Percentiles rank a stretch among this genome's conserved stretches.
Evolutionary conservation across 1,284 basidiomycete species (phyloP).

Genomic region (Malassezia sp.): DNA sequence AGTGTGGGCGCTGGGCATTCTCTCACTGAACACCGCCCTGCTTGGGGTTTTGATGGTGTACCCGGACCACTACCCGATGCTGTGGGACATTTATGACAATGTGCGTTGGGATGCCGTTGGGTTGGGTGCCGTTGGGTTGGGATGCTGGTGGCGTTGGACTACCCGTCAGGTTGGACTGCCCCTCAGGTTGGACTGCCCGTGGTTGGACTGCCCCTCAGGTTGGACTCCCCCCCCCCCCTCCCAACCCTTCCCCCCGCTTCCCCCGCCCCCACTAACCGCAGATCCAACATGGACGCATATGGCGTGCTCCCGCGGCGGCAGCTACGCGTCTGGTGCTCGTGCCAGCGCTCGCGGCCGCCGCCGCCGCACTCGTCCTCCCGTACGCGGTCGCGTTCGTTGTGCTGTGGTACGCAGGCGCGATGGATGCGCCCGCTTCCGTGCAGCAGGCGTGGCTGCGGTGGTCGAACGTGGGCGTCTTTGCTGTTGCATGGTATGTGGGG

Average conservation of each 20-base stretch:
- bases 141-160: too few species aligned
- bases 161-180: too few species aligned
- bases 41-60: slow-evolving; percentile 2
- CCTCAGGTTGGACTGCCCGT: too few species aligned
- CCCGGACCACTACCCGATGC: slow-evolving; percentile 6
- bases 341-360: not conserved
- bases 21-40: slow-evolving; percentile 16
- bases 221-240: too few species aligned
- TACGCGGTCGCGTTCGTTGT: not conserved
- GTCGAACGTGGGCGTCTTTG: slow-evolving; percentile 11
- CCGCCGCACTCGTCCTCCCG: not conserved
- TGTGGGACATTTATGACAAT: slow-evolving; percentile 11
- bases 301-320: too few species aligned
- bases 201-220: too few species aligned
- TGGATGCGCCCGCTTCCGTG: not conserved
- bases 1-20: slow-evolving; percentile 24
- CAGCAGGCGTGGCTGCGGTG: not conserved
- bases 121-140: too few species aligned
- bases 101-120: too few species aligned
- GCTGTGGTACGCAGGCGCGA: not conserved
- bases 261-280: not conserved
- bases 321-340: not conserved
- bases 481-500: not conserved
- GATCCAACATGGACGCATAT: too few species aligned
- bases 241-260: not conserved